A percentile compares a stretch with the other conserved stretches of the same genome.
Evolutionary conservation across 2,329 filamentous ascomycete genomes (phyloP).

Genomic region (Ophiostoma sp.): DNA sequence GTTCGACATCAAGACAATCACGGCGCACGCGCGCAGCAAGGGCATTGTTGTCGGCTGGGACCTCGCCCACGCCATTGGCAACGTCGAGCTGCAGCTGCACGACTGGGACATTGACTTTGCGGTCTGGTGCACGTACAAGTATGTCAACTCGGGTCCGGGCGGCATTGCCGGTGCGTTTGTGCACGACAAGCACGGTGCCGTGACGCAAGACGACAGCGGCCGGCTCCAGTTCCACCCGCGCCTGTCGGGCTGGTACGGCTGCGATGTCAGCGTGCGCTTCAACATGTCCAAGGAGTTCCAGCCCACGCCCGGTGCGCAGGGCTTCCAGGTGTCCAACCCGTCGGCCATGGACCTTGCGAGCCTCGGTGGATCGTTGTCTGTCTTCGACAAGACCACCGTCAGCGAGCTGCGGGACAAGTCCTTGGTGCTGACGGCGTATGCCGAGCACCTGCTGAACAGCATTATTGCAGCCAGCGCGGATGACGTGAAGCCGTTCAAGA

Average conservation of each 20-base stretch:
- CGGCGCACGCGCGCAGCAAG: slow-evolving; percentile 59
- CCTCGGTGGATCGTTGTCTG: slow-evolving; percentile 64
- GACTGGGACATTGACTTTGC: slow-evolving; percentile 92
- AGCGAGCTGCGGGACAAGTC: slow-evolving; percentile 63
- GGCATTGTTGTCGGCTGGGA: slow-evolving; percentile 57
- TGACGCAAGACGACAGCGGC: slow-evolving; percentile 38
- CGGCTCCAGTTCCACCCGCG: slow-evolving; percentile 53
- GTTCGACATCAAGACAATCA: slow-evolving; percentile 77
- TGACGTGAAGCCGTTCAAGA: slow-evolving; percentile 41
- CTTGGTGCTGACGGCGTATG: slow-evolving; percentile 66
- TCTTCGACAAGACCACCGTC: slow-evolving; percentile 71
- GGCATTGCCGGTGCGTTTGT: slow-evolving; percentile 76
- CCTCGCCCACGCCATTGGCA: slow-evolving; percentile 62
- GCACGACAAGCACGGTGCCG: slow-evolving; percentile 64
- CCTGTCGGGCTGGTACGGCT: slow-evolving; percentile 82
- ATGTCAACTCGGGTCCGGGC: slow-evolving; percentile 80
- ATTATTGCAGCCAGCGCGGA: slow-evolving; percentile 34
- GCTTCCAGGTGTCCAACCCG: slow-evolving; percentile 82
- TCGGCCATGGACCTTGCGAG: slow-evolving; percentile 71
- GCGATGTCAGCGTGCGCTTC: slow-evolving; percentile 70
- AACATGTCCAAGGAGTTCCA: slow-evolving; percentile 76
- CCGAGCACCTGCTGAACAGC: slow-evolving; percentile 59
- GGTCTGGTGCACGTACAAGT: slow-evolving; percentile 92
- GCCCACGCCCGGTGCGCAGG: slow-evolving; percentile 70
- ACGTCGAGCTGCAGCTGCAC: slow-evolving; percentile 71